These are phyloP conservation scores for Stachybotrys echinatus DNA, from an alignment of 2,329 filamentous ascomycete genomes.

Conservation along the genomic window DNA sequence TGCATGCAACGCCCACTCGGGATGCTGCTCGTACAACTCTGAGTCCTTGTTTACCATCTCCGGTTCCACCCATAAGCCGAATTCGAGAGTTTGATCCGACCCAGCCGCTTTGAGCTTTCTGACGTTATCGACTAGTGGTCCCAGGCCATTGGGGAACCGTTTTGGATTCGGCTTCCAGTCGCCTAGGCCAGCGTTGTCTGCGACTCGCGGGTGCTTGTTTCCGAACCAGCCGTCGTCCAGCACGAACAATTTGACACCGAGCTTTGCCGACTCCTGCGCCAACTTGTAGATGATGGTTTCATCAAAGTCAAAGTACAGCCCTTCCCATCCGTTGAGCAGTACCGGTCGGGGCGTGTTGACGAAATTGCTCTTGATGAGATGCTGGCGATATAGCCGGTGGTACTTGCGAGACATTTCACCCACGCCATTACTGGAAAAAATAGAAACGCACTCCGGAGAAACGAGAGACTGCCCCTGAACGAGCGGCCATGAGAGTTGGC, in stretches of 20 bases:
- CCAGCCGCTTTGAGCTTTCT: constrained; percentile 42
- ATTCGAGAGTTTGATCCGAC: constrained; percentile 38
- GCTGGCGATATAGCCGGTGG: constrained; percentile 56
- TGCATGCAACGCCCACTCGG: constrained; percentile 58
- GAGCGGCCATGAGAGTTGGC: constrained; percentile 54
- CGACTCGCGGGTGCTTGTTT: constrained; percentile 48
- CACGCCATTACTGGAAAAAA: constrained; percentile 54
- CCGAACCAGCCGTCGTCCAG: constrained; percentile 67
- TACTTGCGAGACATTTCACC: constrained; percentile 58
- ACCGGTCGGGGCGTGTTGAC: constrained; percentile 46
- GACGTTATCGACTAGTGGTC: constrained; percentile 43
- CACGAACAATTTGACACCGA: constrained; percentile 60
- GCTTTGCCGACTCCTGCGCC: constrained; percentile 48
- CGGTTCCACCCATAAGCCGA: constrained; percentile 63
- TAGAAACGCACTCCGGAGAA: constrained; percentile 57
- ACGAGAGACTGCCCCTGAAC: constrained; percentile 50
- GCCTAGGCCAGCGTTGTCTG: constrained; percentile 53
- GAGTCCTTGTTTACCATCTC: constrained; percentile 65
- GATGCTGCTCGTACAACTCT: constrained; percentile 53
- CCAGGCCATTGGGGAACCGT: constrained; percentile 54
- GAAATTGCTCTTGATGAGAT: constrained; percentile 53
- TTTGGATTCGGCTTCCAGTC: constrained; percentile 57
- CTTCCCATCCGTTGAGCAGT: constrained; percentile 63
- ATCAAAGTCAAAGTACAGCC: constrained; percentile 54
- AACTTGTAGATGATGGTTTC: constrained; percentile 48